Percentiles rank a stretch among this genome's conserved stretches.
Conservation (phyloP, 139 green algal species). For the Chlorella ohadii region DNA sequence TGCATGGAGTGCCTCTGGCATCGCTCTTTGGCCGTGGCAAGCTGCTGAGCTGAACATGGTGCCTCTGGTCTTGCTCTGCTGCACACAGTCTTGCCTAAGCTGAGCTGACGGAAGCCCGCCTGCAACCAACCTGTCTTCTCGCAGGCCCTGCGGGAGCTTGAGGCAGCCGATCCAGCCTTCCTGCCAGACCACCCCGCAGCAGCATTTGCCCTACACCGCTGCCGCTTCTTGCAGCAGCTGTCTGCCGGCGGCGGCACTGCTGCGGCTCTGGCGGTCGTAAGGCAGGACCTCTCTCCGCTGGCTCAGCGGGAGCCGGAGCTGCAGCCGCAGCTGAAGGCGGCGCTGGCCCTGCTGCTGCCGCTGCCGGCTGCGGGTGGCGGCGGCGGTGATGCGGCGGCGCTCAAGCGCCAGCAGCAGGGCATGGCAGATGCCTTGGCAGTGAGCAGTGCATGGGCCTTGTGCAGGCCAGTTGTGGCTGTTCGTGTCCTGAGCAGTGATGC, state of each 20-base stretch:
- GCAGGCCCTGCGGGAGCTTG: not conserved
- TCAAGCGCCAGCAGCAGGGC: not conserved
- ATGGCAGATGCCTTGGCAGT: not conserved
- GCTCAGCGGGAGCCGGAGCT: conserved; percentile 9
- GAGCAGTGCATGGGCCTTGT: not conserved
- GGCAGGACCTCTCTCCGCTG: conserved; percentile 23
- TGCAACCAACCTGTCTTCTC: not conserved
- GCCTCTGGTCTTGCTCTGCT: no score
- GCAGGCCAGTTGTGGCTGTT: not conserved
- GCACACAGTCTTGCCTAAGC: no score
- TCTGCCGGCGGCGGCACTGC: not conserved
- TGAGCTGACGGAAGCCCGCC: no score
- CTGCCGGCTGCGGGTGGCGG: not conserved
- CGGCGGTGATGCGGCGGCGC: not conserved
- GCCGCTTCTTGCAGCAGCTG: conserved; percentile 12
- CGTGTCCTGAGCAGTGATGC: no score
- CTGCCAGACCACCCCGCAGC: not conserved
- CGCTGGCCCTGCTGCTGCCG: conserved; percentile 21
- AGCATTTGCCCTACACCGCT: conserved; percentile 24
- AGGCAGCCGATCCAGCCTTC: conserved; percentile 10
- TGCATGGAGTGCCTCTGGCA: no score
- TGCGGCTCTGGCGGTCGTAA: not conserved
- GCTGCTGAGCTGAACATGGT: no score
- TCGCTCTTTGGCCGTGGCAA: no score
- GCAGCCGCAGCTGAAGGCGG: conserved; percentile 20